Conservation (phyloP, 129 eudicot species). For the Deinandra increscens region DNA sequence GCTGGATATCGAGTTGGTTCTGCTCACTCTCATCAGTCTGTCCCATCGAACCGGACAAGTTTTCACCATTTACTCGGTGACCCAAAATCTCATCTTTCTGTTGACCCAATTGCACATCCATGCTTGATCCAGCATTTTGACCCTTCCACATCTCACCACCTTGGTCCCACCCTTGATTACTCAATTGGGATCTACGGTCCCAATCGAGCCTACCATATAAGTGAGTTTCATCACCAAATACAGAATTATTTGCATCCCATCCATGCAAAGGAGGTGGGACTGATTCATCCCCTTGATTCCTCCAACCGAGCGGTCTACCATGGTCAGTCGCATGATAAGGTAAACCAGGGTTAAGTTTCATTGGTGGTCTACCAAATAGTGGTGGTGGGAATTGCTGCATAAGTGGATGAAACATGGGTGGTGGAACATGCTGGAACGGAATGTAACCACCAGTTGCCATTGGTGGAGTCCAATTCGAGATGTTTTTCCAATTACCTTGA, state of each 20-base stretch:
- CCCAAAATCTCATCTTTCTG: conserved; percentile 41
- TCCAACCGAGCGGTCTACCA: conserved; percentile 64
- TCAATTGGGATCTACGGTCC: conserved; percentile 53
- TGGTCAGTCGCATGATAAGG: conserved; percentile 78
- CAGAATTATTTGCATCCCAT: conserved; percentile 74
- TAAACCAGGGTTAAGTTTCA: conserved; percentile 72
- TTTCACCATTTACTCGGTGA: conserved; percentile 45
- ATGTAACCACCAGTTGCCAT: conserved; percentile 77
- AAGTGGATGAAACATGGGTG: conserved; percentile 76
- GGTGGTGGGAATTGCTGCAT: conserved; percentile 83
- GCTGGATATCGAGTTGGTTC: conserved; percentile 35
- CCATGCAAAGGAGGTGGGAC: conserved; percentile 62
- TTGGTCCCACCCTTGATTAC: conserved; percentile 62
- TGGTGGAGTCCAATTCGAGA: conserved; percentile 85
- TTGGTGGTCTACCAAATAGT: conserved; percentile 76
- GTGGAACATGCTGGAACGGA: conserved; percentile 85
- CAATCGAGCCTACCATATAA: conserved; percentile 63
- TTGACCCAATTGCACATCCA: conserved; percentile 45
- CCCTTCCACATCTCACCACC: conserved; percentile 72
- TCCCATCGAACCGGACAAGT: conserved; percentile 34
- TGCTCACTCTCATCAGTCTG: conserved; percentile 44
- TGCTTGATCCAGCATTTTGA: conserved; percentile 37
- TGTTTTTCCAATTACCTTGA: conserved; percentile 79
- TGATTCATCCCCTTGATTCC: conserved; percentile 62
- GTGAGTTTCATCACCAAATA: conserved; percentile 62